Evolutionary conservation across 371 early-diverging fungal genomes (phyloP), one percentile per base, ranked within the genome.

Genomic region (Mucor velutinosus): DNA sequence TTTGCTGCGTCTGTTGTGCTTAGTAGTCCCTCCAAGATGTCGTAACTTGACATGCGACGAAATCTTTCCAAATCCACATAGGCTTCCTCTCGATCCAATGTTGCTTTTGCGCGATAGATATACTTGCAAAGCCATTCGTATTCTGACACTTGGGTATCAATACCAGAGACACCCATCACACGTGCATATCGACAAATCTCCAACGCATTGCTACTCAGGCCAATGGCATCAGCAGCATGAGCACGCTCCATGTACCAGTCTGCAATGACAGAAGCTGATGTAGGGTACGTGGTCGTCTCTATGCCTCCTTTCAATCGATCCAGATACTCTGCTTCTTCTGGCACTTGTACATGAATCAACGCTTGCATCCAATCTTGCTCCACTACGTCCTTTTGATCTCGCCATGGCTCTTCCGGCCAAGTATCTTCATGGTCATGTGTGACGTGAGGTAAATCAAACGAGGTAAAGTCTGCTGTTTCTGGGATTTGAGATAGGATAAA

Each of bases 401-500:
- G 67, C 82, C 86, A 77, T 7, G 79, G 76, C 15, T 77, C 74
- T 65, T 78, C 73, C 15, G 67, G 39, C 77, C 76, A 76, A 0
- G 25, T 58, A 27, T 81, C 87, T 60, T 75, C 77, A 8, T 78
- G 67, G 11, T 76, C 73, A 3, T 68, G 60, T 14, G 76, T 60
- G 43, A 77, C 79, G 10, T 75, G 79, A 12, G 83, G 83, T 30
- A 79, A 59, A 67, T 76, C 80, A 65, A 89, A 89, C 2, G 59
- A 43, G 17, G 72, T 80, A 8, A 81, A 82, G 32, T 83, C 82
- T 4, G 83, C 76, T 2, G 88, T 86, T 67, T 87, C 89, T 2
- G 93, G 93, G 1, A 94, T 80, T 49, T 87, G 83, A 8, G 83
- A 79, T 8, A 91, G 70, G 60, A 93, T 89, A 8, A 81, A 79